Base-by-base conservation (phyloP, 352 stramenopile species). In the Phytophthora agathidicida region DNA sequence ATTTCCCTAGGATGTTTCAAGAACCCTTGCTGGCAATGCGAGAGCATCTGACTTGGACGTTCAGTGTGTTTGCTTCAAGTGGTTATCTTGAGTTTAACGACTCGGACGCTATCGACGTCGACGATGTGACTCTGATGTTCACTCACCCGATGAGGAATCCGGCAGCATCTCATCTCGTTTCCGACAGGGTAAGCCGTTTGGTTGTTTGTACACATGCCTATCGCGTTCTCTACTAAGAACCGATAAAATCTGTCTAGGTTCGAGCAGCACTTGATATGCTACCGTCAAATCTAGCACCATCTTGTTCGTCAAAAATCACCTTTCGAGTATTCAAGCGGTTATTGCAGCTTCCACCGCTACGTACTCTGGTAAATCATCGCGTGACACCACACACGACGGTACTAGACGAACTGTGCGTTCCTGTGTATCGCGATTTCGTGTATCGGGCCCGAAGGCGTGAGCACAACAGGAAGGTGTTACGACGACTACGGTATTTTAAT, bases 41-140 rank as follows among this genome's bases (percentile, higher is more conserved):
- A 14, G 77, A 88, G 46, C 81, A 91, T 20, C 42, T 89, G 19
- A 42, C 33, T 11, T 93, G 77, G 77, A 65, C 70, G 11, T 91
- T 91, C 30, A 74, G 70, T 32, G 59, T 81, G 24, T 91, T 86
- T 41, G 52, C 63, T 3, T 89, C 78, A 31, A 66, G 60, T 23
- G 77, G 80, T 20, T 86, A 66, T 38, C 49, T 91, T 17, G 77
- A 93, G 23, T 51, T 77, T 31, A 64, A 28, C 22, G 65, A 80
- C 23, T 36, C 37, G 0, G 73, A 66, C 5, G 52, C 64, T 3
- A 66, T 89, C 31, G 38, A 70, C 14, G 68, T 48, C 7, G 59
- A 47, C 23, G 70, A 93, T 26, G 51, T 87, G 32, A 69, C 62
- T 10, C 47, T 80, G 16, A 68, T 93, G 35, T 61, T 89, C 39